phyloP scores from a whole-genome alignment of 441 rosid species.

The Melastoma candidum region DNA sequence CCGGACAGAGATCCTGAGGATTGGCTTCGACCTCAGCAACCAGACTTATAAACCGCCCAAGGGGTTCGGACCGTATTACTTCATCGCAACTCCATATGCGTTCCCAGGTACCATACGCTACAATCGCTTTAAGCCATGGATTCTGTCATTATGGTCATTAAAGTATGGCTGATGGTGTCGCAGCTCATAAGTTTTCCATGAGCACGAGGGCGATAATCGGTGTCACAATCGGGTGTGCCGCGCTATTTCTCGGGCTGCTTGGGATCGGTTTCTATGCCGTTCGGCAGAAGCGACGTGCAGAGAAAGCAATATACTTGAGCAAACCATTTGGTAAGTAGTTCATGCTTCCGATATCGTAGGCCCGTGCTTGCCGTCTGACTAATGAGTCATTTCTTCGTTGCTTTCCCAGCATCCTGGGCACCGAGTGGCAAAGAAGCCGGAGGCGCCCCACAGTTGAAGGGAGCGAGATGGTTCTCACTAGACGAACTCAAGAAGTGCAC shows the following conservation, averaged over 20 bases:
- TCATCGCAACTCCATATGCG: conserved; percentile 77
- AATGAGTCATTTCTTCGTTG: conserved; percentile 3
- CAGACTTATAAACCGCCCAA: conserved; percentile 95
- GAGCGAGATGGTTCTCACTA: conserved; percentile 89
- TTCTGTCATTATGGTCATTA: conserved; percentile 9
- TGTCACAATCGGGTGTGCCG: conserved; percentile 36
- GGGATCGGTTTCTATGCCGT: conserved; percentile 66
- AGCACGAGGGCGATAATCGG: conserved; percentile 39
- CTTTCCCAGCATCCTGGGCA: conserved; percentile 72
- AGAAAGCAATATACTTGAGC: conserved; percentile 69
- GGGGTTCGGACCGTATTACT: conserved; percentile 79
- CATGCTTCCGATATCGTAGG: too few relatives aligned
- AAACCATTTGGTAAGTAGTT: conserved; percentile 64
- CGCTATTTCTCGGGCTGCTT: conserved; percentile 55
- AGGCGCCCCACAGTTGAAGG: conserved; percentile 86
- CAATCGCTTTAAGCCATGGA: neutral
- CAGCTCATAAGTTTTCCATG: conserved; percentile 22
- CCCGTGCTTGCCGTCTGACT: neutral
- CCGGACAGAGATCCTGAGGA: conserved; percentile 49
- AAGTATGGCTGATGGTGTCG: conserved; percentile 29
- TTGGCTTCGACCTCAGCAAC: conserved; percentile 75
- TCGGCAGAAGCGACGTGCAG: conserved; percentile 90
- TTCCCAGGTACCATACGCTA: conserved; percentile 52
- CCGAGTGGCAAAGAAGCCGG: conserved; percentile 85
- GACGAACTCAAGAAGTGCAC: conserved; percentile 89